Evolutionary conservation across 768 basidiomycete species (phyloP), one percentile per base, ranked within the genome.

Genomic region (Mycena latifolia): DNA sequence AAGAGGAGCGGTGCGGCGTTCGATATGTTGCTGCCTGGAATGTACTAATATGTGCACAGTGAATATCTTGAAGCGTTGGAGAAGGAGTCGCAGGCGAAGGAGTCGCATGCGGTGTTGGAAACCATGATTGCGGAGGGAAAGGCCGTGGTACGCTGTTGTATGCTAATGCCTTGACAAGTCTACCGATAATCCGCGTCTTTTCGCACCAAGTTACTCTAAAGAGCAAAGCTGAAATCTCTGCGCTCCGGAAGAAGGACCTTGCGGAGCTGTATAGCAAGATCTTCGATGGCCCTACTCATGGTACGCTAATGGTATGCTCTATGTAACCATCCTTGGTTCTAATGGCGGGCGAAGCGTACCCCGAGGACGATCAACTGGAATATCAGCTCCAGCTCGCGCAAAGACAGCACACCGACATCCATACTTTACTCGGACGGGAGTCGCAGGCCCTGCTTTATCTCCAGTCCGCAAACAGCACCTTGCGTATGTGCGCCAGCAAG

Each of bases 311-410:
- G 25, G 20, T 11, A 31, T 28, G 25, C 35, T 27, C 15, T 35
- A n/a, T 20, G 20, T 25, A 51, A 29, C 3, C 25, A 28, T 10
- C 9, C 31, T 14, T 12, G 12, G n/a, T n/a, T n/a, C 28, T 43
- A 37, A 47, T 10, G n/a, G 28, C 11, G 18, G 15, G 5, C 39
- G 54, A 17, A 81, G 84, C 77, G 22, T 85, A 81, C 63, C 82
- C 82, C 33, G 82, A 83, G 65, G 83, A 84, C 48, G 83, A 84
- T 63, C 74, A 71, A 25, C 73, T 84, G n/a, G 81, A 84, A 69
- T 75, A 80, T 48, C 73, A 80, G 41, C 69, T 83, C 20, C 68
- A 74, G 20, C 72, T 70, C 28, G 78, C 79, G 0, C 75, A 79
- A 31, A 70, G 56, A 25, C 66, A 70, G 12, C 76, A 83, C 65